Conservation (phyloP, 1,139 yeast genomes). For the Taphrina wiesneri region DNA sequence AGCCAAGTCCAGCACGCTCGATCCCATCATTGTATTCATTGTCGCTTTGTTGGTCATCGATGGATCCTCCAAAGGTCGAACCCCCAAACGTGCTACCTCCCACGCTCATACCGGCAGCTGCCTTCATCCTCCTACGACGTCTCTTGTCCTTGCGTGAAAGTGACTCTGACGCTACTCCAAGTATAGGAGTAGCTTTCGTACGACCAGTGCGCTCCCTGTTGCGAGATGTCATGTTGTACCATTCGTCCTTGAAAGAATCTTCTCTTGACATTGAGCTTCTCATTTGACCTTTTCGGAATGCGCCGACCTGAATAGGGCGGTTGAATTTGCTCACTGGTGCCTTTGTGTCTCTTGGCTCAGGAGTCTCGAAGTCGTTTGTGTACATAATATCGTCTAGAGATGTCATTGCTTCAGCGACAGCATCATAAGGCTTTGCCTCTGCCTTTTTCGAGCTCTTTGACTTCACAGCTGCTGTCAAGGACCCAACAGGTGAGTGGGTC, state of each 20-base stretch:
- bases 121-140: slow-evolving; percentile 21
- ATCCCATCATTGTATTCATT: slow-evolving; percentile 20
- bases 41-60: slow-evolving; percentile 16
- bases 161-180: slow-evolving; percentile 23
- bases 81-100: slow-evolving; percentile 13
- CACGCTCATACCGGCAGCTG: slow-evolving; percentile 13
- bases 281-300: slow-evolving; percentile 17
- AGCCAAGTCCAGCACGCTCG: slow-evolving; percentile 31
- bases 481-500: slow-evolving; percentile 20
- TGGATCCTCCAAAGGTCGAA: slow-evolving; percentile 12
- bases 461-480: neutral
- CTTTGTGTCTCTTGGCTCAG: slow-evolving; percentile 4
- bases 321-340: slow-evolving; percentile 10
- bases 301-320: slow-evolving; percentile 21
- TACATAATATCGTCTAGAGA: slow-evolving; percentile 33
- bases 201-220: slow-evolving; percentile 17
- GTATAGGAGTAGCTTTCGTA: slow-evolving; percentile 13
- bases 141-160: slow-evolving; percentile 27
- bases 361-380: slow-evolving; percentile 20
- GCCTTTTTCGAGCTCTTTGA: neutral
- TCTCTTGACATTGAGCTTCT: slow-evolving; percentile 18
- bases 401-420: slow-evolving; percentile 23
- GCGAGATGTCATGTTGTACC: slow-evolving; percentile 21
- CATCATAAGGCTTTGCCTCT: slow-evolving; percentile 6
- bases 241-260: slow-evolving; percentile 30